These are phyloP conservation scores for Tolypocladium capitatum DNA, from an alignment of 2,329 filamentous ascomycete species.

Conservation along the genomic window DNA sequence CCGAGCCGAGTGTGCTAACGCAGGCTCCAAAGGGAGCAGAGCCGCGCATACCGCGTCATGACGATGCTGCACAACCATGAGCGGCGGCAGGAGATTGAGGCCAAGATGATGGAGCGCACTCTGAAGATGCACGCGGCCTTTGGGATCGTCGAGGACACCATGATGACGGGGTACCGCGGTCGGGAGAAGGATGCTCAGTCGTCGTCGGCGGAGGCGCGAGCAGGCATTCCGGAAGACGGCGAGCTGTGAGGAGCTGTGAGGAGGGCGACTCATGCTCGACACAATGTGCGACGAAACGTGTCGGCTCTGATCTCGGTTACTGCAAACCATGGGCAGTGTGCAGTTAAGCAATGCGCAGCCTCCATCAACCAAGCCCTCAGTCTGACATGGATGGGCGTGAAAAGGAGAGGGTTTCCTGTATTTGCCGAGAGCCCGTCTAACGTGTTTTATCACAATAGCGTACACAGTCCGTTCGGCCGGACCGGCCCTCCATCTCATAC, in stretches of 20 bases:
- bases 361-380: neutral
- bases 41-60: neutral
- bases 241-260: neutral
- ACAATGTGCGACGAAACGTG: neutral
- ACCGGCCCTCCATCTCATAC: constrained; percentile 22
- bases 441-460: constrained; percentile 7
- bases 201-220: neutral
- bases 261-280: neutral
- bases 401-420: neutral
- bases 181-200: constrained; percentile 12
- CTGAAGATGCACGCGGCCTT: constrained; percentile 7
- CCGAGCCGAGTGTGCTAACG: neutral
- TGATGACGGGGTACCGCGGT: constrained; percentile 15
- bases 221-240: neutral
- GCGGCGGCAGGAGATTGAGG: constrained; percentile 13
- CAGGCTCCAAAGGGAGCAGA: neutral
- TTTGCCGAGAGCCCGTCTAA: constrained; percentile 7
- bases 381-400: neutral
- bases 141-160: constrained; percentile 14
- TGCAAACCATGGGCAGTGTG: neutral
- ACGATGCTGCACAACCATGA: constrained; percentile 28
- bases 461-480: constrained; percentile 7
- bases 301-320: neutral
- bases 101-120: constrained; percentile 11
- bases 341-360: neutral